phyloP scores from a whole-genome alignment of 1,284 basidiomycete genomes.

The Cryptococcus sp. region DNA sequence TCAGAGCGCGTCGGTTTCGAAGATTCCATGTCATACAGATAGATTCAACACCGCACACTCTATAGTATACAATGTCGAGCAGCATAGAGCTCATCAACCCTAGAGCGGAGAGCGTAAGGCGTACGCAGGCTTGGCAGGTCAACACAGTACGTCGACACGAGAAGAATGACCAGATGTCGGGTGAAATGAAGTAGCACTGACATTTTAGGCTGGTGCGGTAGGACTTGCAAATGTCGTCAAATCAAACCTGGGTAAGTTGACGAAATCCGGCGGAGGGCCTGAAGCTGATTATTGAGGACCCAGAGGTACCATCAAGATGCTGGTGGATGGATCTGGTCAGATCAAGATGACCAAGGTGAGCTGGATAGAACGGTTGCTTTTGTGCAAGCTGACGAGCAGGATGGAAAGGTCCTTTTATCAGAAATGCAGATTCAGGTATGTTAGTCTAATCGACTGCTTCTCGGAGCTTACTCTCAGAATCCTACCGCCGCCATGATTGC shows the following conservation, averaged over 20 bases:
- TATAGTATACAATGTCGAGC: slow-evolving; percentile 18
- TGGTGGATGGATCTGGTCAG: slow-evolving; percentile 97
- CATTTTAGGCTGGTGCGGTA: slow-evolving; percentile 67
- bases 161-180: background rate
- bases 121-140: slow-evolving; percentile 90
- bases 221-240: slow-evolving; percentile 97
- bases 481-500: slow-evolving; percentile 99
- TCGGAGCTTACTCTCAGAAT: slow-evolving; percentile 54
- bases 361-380: background rate
- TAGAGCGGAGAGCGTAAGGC: slow-evolving; percentile 88
- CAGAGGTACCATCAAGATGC: slow-evolving; percentile 96
- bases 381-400: slow-evolving; percentile 45
- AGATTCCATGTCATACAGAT: background rate
- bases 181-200: background rate
- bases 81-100: slow-evolving; percentile 87
- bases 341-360: slow-evolving; percentile 96
- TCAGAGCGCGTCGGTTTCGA: background rate
- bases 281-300: slow-evolving; percentile 59
- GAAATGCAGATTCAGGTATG: slow-evolving; percentile 96
- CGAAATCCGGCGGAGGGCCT: slow-evolving; percentile 11
- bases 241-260: slow-evolving; percentile 77
- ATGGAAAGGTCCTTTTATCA: slow-evolving; percentile 95
- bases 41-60: background rate
- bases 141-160: slow-evolving; percentile 47
- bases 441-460: background rate